phyloP scores from a whole-genome alignment of 352 stramenopile species.

The Pythium aquatile region DNA sequence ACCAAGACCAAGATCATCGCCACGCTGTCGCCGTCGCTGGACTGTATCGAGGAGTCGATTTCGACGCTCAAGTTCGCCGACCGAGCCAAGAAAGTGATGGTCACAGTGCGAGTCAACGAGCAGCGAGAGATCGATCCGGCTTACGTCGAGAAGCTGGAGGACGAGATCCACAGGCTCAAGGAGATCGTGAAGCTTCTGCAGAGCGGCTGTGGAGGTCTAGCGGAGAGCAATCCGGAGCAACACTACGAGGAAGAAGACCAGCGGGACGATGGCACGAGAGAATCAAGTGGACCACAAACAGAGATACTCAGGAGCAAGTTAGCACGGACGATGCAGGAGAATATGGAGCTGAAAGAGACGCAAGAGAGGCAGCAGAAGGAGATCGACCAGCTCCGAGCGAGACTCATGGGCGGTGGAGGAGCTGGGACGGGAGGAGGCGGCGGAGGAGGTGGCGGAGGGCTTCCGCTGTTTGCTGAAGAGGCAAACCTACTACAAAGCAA shows the following conservation, averaged over 20 bases:
- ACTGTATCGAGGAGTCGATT: conserved; percentile 91
- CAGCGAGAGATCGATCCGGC: conserved; percentile 82
- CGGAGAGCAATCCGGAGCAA: not conserved
- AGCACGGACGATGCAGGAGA: conserved; percentile 58
- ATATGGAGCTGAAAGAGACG: conserved; percentile 56
- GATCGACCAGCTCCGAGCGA: conserved; percentile 40
- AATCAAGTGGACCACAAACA: not conserved
- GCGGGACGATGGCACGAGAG: not conserved
- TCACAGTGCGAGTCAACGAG: conserved; percentile 83
- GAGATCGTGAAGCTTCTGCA: conserved; percentile 54
- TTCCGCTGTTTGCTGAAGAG: conserved; percentile 10
- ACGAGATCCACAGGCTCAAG: conserved; percentile 80
- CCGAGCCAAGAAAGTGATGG: conserved; percentile 90
- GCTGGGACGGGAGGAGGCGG: not conserved
- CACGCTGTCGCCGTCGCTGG: conserved; percentile 80
- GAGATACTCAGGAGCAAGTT: conserved; percentile 35
- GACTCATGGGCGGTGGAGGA: conserved; percentile 14
- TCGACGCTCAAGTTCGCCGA: conserved; percentile 94
- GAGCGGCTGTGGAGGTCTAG: conserved; percentile 14
- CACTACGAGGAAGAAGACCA: conserved; percentile 2
- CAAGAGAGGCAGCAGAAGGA: conserved; percentile 63
- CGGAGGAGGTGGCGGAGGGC: not conserved
- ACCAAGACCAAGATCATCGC: conserved; percentile 92
- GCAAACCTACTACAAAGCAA: conserved; percentile 29
- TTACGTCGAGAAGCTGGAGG: conserved; percentile 86